These are phyloP conservation scores for Pseudocercospora eumusae DNA, from an alignment of 2,329 filamentous ascomycete genomes.

Conservation along the genomic window DNA sequence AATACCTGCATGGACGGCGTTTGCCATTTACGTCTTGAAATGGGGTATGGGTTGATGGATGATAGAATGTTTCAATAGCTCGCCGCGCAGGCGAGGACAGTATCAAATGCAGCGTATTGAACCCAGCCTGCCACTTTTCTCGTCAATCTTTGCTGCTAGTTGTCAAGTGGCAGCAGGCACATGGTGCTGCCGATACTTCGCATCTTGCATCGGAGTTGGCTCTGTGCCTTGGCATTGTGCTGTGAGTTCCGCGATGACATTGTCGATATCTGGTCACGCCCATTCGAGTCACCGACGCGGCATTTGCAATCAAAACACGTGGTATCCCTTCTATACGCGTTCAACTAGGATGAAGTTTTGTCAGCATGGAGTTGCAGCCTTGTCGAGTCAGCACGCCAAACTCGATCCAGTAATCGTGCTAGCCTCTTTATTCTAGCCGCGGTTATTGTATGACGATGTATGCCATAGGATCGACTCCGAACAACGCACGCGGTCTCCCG, in stretches of 20 bases:
- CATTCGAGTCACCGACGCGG: neutral
- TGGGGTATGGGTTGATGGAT: conserved; percentile 6
- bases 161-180: neutral
- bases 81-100: conserved; percentile 14
- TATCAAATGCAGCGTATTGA: neutral
- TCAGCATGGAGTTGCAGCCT: conserved; percentile 4
- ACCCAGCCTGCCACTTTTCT: neutral
- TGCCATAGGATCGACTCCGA: neutral
- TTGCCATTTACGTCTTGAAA: conserved; percentile 6
- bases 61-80: conserved; percentile 21
- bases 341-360: neutral
- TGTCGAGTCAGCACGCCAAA: neutral
- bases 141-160: neutral
- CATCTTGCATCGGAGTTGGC: neutral
- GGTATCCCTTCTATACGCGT: neutral
- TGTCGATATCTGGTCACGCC: neutral
- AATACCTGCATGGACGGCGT: conserved; percentile 11
- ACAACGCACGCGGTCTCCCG: neutral
- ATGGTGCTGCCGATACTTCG: neutral
- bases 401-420: conserved; percentile 1
- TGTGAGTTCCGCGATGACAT: neutral
- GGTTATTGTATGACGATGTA: neutral
- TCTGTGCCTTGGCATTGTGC: neutral
- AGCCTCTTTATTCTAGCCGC: conserved; percentile 1
- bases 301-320: neutral